Base-by-base conservation (phyloP, 1,284 basidiomycete species). In the Rugosomyces carneus region DNA sequence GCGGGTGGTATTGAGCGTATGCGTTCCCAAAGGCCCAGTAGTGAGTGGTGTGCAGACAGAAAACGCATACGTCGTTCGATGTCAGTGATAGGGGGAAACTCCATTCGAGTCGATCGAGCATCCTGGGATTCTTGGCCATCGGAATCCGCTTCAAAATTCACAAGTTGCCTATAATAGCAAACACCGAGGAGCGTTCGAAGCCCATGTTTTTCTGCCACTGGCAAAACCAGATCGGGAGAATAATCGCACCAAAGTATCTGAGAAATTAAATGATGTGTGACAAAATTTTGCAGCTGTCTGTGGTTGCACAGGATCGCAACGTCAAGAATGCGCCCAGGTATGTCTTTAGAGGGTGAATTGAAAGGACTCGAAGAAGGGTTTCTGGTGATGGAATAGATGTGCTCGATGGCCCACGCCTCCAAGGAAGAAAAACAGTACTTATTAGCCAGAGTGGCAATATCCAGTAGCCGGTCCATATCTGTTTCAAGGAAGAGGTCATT, bases 391-490 rank as follows among this genome's bases (percentile, higher is more conserved):
- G 49, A 21, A 41, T 62, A 59, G 13, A 73, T 62, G 24, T 60
- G 58, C 16, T 67, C 61, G n/a, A 70, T 60, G 0, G 67, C 63
- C 66, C 68, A 72, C 0, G 57, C 41, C 46, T 71, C 66, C 44
- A 70, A 68, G 1, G 69, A 67, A 10, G 62, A 51, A 38, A 72
- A 64, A 44, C 66, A 64, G 45, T 73, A 73, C 54, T 72, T 72
- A 54, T 64, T 66, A 9, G 70, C 61, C 44, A 71, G 47, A 49
- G 68, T 63, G 5, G 66, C 66, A 32, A 74, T 62, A 45, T 71
- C 70, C n/a, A 72, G 59, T 3, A 70, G 49, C 8, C 68, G 65
- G n/a, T 62, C 57, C 5, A 71, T 53, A 8, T 55, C 51, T 0
- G 45, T 44, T 23, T 61, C 57, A 9, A 47, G 45, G 47, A 53